Percentiles rank a stretch among this genome's conserved stretches.
Conservation (phyloP, 2,329 filamentous ascomycete species). For the Pseudogymnoascus sp. region DNA sequence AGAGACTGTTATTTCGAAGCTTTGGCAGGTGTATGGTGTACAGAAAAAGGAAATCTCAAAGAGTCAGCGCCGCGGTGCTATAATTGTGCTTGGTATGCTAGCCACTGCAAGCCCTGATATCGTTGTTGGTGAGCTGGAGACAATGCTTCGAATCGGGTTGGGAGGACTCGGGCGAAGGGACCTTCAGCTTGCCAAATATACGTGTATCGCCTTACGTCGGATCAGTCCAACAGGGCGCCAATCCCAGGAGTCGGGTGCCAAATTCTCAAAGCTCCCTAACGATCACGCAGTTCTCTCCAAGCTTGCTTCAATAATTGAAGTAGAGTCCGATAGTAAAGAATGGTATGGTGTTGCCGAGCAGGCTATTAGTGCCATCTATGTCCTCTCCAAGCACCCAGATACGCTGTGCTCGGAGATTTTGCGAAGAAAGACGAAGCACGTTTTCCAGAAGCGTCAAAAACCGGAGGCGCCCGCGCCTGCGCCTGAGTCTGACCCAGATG, state of each 20-base stretch:
- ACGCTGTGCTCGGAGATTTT: slow-evolving; percentile 87
- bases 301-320: slow-evolving; percentile 76
- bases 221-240: slow-evolving; percentile 82
- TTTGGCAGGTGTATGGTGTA: slow-evolving; percentile 96
- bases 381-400: slow-evolving; percentile 88
- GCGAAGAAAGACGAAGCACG: slow-evolving; percentile 72
- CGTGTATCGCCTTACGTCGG: slow-evolving; percentile 82
- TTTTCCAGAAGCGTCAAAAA: slow-evolving; percentile 46
- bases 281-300: slow-evolving; percentile 80
- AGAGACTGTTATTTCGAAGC: slow-evolving; percentile 77
- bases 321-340: slow-evolving; percentile 83
- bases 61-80: slow-evolving; percentile 81
- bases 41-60: slow-evolving; percentile 89
- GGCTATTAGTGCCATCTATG: slow-evolving; percentile 90
- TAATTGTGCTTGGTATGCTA: slow-evolving; percentile 95
- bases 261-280: slow-evolving; percentile 74
- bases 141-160: slow-evolving; percentile 83
- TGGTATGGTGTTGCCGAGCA: slow-evolving; percentile 96
- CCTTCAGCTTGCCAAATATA: slow-evolving; percentile 85
- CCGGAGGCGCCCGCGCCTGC: slow-evolving; percentile 28
- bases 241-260: slow-evolving; percentile 60
- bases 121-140: slow-evolving; percentile 89
- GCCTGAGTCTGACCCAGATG: slow-evolving; percentile 14
- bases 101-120: slow-evolving; percentile 88
- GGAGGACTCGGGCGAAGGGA: slow-evolving; percentile 73